A percentile compares a stretch with the other conserved stretches of the same genome.
Evolutionary conservation across 1,284 basidiomycete genomes (phyloP).

Genomic region (Mycena citricolor): DNA sequence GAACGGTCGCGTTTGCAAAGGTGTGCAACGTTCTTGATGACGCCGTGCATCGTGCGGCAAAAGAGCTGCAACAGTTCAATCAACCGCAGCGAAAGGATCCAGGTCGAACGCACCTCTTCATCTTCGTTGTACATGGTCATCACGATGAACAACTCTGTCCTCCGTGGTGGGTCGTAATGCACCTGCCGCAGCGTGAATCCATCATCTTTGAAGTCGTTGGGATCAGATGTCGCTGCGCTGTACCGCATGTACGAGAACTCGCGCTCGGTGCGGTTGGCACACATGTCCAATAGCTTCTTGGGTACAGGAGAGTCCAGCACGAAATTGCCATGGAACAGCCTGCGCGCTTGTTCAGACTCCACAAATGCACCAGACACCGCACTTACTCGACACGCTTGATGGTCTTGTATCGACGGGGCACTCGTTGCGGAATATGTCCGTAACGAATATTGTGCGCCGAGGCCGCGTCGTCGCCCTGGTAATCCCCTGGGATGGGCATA

Average conservation of each 20-base stretch:
- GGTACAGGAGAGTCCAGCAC: constrained; percentile 88
- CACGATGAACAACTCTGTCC: constrained; percentile 70
- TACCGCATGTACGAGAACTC: constrained; percentile 97
- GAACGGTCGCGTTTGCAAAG: constrained; percentile 80
- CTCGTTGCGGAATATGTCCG: constrained; percentile 82
- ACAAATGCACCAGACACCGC: constrained; percentile 4
- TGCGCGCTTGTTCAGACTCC: constrained; percentile 25
- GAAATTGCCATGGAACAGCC: constrained; percentile 89
- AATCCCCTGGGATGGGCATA: constrained; percentile 43
- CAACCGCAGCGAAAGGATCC: too few species aligned
- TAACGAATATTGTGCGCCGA: constrained; percentile 67
- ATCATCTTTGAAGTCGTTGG: constrained; percentile 80
- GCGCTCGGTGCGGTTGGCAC: constrained; percentile 69
- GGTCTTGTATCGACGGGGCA: constrained; percentile 86
- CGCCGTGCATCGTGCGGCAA: constrained; percentile 88
- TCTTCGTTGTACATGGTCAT: constrained; percentile 80
- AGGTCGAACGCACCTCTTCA: too few species aligned
- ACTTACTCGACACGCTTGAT: constrained; percentile 83
- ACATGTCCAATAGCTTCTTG: constrained; percentile 80
- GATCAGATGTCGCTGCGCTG: constrained; percentile 91
- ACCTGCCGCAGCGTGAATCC: constrained; percentile 81
- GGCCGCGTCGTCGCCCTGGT: constrained; percentile 41
- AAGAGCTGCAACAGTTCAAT: too few species aligned
- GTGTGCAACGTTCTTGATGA: constrained; percentile 86
- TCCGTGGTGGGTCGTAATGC: constrained; percentile 81